Base-by-base conservation (phyloP, 2,329 filamentous ascomycete species). In the Sporothrix mexicana region DNA sequence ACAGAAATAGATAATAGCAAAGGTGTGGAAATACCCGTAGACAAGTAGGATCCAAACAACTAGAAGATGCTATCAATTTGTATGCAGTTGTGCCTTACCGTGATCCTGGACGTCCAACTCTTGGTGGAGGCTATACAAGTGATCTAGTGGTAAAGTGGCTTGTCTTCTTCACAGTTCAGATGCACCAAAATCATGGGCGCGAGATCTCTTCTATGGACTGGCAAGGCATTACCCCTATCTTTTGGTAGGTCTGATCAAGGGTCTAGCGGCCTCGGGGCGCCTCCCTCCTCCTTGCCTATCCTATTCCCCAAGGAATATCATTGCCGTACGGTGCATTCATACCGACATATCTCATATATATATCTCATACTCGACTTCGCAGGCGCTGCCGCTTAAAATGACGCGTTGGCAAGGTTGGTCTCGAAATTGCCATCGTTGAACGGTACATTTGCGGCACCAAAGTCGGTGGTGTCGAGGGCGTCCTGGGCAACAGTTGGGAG, bases 1-100 rank as follows among this genome's bases (percentile, higher is more conserved):
- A n/a, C n/a, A n/a, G n/a, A n/a, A n/a, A n/a, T n/a, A n/a, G n/a
- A n/a, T n/a, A n/a, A n/a, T n/a, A n/a, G n/a, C n/a, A n/a, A n/a
- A n/a, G n/a, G n/a, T 61, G 23, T 61, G 49, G 49, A 53, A 53
- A 9, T n/a, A 53, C 49, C 49, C 17, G 49, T n/a, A 53, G 4
- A 53, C 49, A 53, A 53, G 49, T 53, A 53, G 49, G 17, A 53
- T 53, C 49, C 49, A n/a, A 53, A 53, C 49, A 53, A 53, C 49
- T 17, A 15, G 15, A 53, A 53, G 17, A n/a, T n/a, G 17, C 49
- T 53, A 17, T 53, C 7, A n/a, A 53, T 9, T 53, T 53, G 49
- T 53, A 53, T 9, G 49, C 49, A 53, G 7, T 53, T 53, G 49
- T 9, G 49, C 49, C 49, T 53, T n/a, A 53, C 49, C 49, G 7